phyloP scores from a whole-genome alignment of 1,284 basidiomycete genomes.

The Butyriboletus regius region DNA sequence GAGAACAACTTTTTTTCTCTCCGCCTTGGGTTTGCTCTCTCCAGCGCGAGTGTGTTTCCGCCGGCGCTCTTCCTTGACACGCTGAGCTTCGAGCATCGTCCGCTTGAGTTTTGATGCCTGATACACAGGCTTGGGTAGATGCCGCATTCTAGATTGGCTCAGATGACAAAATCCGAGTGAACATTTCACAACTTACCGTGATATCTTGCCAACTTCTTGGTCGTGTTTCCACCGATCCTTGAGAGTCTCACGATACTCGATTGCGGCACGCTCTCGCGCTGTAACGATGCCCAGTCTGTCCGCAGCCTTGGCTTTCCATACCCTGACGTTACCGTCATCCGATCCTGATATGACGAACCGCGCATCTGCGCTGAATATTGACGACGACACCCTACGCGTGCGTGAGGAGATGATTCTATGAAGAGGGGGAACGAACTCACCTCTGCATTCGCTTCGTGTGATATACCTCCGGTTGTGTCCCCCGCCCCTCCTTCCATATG shows the following conservation, averaged over 20 bases:
- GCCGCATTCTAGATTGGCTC: conserved; percentile 58
- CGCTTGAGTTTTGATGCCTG: conserved; percentile 82
- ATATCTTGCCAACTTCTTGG: conserved; percentile 73
- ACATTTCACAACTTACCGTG: conserved; percentile 48
- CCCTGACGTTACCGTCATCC: conserved; percentile 92
- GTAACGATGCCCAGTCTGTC: conserved; percentile 89
- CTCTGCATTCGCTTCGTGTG: conserved; percentile 99
- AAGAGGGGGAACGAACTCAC: conserved; percentile 34
- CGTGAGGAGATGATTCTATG: conserved; percentile 17
- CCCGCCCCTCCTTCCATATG: conserved; percentile 86
- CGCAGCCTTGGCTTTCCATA: conserved; percentile 93
- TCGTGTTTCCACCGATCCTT: conserved; percentile 86
- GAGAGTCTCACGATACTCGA: conserved; percentile 88
- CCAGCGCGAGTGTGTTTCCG: conserved; percentile 81
- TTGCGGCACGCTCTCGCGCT: conserved; percentile 83
- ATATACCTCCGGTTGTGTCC: conserved; percentile 83
- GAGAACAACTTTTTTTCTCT: conserved; percentile 79
- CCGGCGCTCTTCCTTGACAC: conserved; percentile 90
- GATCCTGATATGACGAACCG: conserved; percentile 90
- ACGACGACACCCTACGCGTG: conserved; percentile 57
- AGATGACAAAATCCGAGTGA: conserved; percentile 5
- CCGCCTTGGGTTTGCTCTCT: conserved; percentile 83
- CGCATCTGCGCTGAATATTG: conserved; percentile 80
- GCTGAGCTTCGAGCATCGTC: conserved; percentile 85
- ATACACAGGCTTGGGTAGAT: conserved; percentile 85